Conservation (phyloP, 2,329 filamentous ascomycete genomes). For the Pseudocercospora ulei region DNA sequence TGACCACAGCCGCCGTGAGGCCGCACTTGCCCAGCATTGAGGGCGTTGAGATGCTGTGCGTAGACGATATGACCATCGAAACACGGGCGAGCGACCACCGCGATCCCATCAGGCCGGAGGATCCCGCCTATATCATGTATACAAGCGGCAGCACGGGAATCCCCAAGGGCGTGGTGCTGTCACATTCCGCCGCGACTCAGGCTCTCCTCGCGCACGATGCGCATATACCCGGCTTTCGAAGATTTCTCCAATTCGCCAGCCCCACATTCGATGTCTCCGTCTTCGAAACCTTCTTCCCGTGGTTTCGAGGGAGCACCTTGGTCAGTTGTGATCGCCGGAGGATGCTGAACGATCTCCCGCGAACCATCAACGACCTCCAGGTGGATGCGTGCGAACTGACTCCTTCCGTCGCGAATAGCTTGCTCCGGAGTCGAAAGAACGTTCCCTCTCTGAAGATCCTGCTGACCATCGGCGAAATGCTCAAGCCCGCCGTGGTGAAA, state of each 20-base stretch:
- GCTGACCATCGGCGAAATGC: constrained; percentile 87
- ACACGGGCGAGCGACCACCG: background rate
- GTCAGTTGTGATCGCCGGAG: constrained; percentile 58
- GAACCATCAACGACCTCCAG: constrained; percentile 52
- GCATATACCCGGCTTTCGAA: constrained; percentile 63
- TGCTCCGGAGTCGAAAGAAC: constrained; percentile 57
- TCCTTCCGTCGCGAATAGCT: constrained; percentile 71
- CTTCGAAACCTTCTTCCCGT: constrained; percentile 87
- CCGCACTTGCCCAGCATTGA: constrained; percentile 34
- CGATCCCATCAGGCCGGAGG: constrained; percentile 13
- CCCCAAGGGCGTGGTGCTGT: constrained; percentile 77
- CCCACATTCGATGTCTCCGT: constrained; percentile 91
- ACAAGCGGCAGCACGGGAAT: constrained; percentile 83
- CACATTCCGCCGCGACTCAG: constrained; percentile 70
- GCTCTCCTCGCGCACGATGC: constrained; percentile 70
- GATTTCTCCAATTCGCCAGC: constrained; percentile 84
- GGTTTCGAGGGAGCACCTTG: constrained; percentile 63
- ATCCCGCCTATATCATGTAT: constrained; percentile 80
- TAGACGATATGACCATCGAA: constrained; percentile 36
- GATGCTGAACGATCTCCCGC: constrained; percentile 66
- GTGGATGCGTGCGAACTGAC: constrained; percentile 84
- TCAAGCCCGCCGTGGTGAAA: constrained; percentile 63
- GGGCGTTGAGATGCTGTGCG: constrained; percentile 36
- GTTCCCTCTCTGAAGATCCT: constrained; percentile 62
- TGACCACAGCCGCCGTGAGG: constrained; percentile 50